Evolutionary conservation across 2,329 filamentous ascomycete genomes (phyloP).

Genomic region (Aspergillus ustus): DNA sequence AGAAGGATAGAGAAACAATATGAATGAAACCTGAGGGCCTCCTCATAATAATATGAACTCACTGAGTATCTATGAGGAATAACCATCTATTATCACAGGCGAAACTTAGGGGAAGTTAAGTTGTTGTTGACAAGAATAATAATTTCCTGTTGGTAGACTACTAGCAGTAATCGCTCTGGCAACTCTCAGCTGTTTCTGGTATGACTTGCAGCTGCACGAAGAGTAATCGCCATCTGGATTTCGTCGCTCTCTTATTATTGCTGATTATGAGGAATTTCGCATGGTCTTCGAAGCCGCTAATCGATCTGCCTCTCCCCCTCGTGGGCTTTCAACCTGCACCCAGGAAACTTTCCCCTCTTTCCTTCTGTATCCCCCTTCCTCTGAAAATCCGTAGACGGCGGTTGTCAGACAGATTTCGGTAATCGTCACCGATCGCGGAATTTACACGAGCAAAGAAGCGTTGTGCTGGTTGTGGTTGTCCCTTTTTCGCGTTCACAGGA

Average conservation of each 20-base stretch:
- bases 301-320: conserved; percentile 20
- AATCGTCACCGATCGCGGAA: conserved; percentile 6
- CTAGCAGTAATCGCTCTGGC: not conserved
- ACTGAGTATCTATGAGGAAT: not conserved
- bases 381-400: not conserved
- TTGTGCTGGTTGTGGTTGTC: conserved; percentile 12
- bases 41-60: not conserved
- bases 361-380: conserved; percentile 6
- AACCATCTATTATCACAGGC: not conserved
- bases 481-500: conserved; percentile 26
- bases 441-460: conserved; percentile 1
- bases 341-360: conserved; percentile 15
- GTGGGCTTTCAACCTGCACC: conserved; percentile 21
- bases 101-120: not conserved
- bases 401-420: not conserved
- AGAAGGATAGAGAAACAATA: not conserved
- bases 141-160: not conserved
- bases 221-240: conserved; percentile 18
- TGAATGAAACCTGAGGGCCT: not conserved
- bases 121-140: not conserved
- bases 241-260: not conserved
- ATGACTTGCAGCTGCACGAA: conserved; percentile 30
- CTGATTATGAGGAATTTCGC: conserved; percentile 12
- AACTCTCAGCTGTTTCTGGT: conserved; percentile 14
- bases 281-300: conserved; percentile 16